Evolutionary conservation across 208 protist genomes (phyloP).

Genomic region (Tritrichomonas foetus): DNA sequence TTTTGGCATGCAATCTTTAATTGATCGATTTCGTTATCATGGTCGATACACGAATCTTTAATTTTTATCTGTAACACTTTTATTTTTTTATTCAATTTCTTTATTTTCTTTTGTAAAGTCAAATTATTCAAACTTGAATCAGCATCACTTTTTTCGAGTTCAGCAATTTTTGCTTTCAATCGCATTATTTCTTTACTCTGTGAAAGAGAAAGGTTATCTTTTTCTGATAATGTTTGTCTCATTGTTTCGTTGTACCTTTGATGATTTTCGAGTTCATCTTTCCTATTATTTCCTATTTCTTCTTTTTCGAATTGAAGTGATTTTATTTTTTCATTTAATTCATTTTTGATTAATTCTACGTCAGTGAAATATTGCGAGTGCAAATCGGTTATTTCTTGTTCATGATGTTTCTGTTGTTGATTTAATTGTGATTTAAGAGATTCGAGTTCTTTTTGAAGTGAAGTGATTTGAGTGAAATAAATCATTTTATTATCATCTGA

Average conservation of each 20-base stretch:
- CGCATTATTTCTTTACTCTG: background rate
- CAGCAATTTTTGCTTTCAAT: background rate
- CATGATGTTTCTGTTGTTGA: background rate
- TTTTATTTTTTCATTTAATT: background rate
- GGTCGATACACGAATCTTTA: background rate
- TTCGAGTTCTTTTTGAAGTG: background rate
- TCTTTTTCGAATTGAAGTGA: background rate
- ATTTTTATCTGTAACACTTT: background rate
- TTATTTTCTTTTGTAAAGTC: background rate
- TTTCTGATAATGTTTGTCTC: background rate
- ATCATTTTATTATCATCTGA: background rate
- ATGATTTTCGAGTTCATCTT: background rate
- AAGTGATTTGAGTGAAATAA: background rate
- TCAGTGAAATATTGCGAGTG: background rate
- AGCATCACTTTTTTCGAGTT: too few species aligned
- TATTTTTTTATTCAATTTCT: background rate
- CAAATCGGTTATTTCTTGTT: background rate
- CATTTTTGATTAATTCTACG: background rate
- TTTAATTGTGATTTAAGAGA: background rate
- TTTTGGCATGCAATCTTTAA: background rate
- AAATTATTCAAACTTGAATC: too few species aligned
- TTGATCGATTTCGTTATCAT: background rate
- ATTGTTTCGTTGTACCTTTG: background rate
- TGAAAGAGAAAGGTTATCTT: background rate
- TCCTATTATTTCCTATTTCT: background rate